A percentile compares a stretch with the other conserved stretches of the same genome.
phyloP scores from a whole-genome alignment of 495 filamentous ascomycete genomes.

The Neurospora discreta region DNA sequence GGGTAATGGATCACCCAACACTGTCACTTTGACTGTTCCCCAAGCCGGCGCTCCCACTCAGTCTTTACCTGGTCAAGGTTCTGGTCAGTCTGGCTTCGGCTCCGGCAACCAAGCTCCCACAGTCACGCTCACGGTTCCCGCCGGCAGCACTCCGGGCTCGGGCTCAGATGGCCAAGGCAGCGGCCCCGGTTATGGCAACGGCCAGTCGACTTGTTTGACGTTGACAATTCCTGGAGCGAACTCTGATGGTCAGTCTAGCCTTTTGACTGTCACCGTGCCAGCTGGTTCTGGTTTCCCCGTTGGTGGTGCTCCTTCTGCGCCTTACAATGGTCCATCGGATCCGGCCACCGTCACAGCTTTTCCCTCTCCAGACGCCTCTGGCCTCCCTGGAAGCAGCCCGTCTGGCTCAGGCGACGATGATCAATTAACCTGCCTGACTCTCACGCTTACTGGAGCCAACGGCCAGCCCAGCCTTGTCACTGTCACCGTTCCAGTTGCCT shows the following conservation, averaged over 20 bases:
- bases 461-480: not conserved
- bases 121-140: not conserved
- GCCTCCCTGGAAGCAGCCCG: not conserved
- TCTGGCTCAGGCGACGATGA: not conserved
- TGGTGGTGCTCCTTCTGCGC: not conserved
- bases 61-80: not conserved
- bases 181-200: not conserved
- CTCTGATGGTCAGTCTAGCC: not conserved
- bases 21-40: not conserved
- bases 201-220: not conserved
- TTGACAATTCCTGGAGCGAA: not conserved
- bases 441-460: not conserved
- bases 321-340: not conserved
- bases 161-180: not conserved
- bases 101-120: not conserved
- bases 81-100: not conserved
- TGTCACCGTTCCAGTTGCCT: not conserved
- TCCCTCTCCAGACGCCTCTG: not conserved
- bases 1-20: not conserved
- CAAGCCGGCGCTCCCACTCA: not conserved
- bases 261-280: not conserved
- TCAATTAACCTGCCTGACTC: not conserved
- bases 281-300: not conserved
- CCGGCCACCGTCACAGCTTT: not conserved
- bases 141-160: not conserved